Evolutionary conservation across 2,329 filamentous ascomycete genomes (phyloP), one percentile per base, ranked within the genome.

Genomic region (Hirsutella minnesotensis): DNA sequence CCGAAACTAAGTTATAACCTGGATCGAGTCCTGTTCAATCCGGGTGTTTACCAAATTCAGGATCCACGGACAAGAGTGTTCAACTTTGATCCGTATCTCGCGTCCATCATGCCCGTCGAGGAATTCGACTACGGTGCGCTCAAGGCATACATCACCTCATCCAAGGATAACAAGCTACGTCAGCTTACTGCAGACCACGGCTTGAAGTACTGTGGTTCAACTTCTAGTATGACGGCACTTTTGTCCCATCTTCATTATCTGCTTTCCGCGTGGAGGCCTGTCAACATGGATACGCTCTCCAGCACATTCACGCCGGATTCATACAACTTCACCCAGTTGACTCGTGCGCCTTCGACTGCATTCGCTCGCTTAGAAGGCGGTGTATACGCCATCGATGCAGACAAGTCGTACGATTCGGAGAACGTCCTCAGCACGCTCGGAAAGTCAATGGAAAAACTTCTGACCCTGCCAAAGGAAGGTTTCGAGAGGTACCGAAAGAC

Each of bases 11-110:
- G 77, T 2, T 83, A 92, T 57, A 83, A 84, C 7, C 69, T 95
- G 27, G 86, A 94, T 47, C 75, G 88, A 44, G 90, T 94, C n/a
- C 67, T 98, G 3, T 98, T 98, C 72, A 98, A 95, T 55, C 83
- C 83, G 2, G 89, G 92, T 19, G 86, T 95, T 31, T 95, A 95
- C 59, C 81, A 86, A 40, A 74, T 98, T 41, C 89, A 94, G 62
- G 92, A 98, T 59, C 80, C 83, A 20, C 77, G 86, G 45, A 88
- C 90, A 33, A 75, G 80, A 16, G 87, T 96, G 7, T 98, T 80
- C 72, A 98, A 98, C 59, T 98, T 98, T 54, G 90, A 98, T 57
- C 92, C 94, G 0, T 95, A 95, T 56, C 73, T 98, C 18, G 79
- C 88, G 46, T 80, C 79, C 41, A 94, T 98, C 53, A 96, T 96